phyloP scores from a whole-genome alignment of 106 monocot genomes.

The Xerophyta viscosa region DNA sequence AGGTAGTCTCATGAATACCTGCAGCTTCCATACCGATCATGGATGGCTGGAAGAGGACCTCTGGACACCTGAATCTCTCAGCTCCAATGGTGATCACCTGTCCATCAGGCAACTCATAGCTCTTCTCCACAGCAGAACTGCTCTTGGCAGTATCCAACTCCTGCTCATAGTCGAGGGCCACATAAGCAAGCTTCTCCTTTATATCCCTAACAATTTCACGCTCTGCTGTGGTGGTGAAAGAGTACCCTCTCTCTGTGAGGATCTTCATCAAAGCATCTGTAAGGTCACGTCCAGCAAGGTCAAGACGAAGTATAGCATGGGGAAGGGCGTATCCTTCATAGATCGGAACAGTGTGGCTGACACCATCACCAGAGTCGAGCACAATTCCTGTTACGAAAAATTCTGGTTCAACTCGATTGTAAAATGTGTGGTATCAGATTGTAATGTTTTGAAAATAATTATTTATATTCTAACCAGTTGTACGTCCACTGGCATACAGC shows the following conservation, averaged over 20 bases:
- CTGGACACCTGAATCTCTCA: conserved; percentile 27
- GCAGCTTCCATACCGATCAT: conserved; percentile 28
- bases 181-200: conserved; percentile 27
- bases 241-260: conserved; percentile 24
- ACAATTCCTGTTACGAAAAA: conserved; percentile 17
- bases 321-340: conserved; percentile 26
- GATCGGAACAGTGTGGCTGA: conserved; percentile 25
- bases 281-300: conserved; percentile 25
- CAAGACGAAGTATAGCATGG: conserved; percentile 21
- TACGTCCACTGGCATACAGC: conserved; percentile 26
- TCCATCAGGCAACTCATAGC: conserved; percentile 24
- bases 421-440: not conserved
- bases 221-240: conserved; percentile 26
- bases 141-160: conserved; percentile 20
- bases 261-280: conserved; percentile 23
- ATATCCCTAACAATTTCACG: conserved; percentile 26
- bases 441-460: not conserved
- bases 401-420: not conserved
- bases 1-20: conserved; percentile 24
- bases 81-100: conserved; percentile 23
- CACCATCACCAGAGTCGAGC: conserved; percentile 32
- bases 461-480: conserved; percentile 13
- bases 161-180: conserved; percentile 27
- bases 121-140: conserved; percentile 20
- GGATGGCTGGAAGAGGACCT: conserved; percentile 33